These are phyloP conservation scores for Cytospora mali DNA, from an alignment of 2,329 filamentous ascomycete genomes.

Conservation along the genomic window DNA sequence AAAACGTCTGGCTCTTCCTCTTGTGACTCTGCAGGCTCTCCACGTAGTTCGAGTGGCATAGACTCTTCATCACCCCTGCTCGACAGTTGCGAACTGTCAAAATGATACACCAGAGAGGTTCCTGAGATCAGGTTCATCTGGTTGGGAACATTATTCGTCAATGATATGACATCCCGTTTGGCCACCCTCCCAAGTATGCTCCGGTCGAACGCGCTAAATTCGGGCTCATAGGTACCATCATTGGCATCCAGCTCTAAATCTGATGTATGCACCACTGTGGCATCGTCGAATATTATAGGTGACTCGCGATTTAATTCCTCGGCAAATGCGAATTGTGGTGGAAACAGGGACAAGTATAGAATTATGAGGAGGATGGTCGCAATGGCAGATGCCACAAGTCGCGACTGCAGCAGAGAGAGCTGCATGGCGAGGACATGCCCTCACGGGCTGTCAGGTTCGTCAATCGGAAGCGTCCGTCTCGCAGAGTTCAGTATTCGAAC, in stretches of 20 bases:
- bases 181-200: conserved; percentile 64
- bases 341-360: conserved; percentile 63
- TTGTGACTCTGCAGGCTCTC: conserved; percentile 15
- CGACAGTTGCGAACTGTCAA: conserved; percentile 59
- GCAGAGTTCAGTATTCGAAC: conserved; percentile 3
- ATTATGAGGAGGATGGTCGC: conserved; percentile 62
- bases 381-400: conserved; percentile 67
- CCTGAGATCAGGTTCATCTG: conserved; percentile 65
- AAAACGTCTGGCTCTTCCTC: conserved; percentile 27
- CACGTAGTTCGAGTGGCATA: conserved; percentile 23
- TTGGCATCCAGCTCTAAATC: conserved; percentile 33
- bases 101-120: conserved; percentile 64
- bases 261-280: conserved; percentile 24
- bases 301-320: conserved; percentile 47
- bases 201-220: conserved; percentile 63
- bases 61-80: conserved; percentile 38
- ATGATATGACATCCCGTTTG: conserved; percentile 45
- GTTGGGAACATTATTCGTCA: conserved; percentile 66
- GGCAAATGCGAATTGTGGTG: conserved; percentile 64
- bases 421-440: conserved; percentile 55
- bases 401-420: conserved; percentile 71
- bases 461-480: conserved; percentile 4
- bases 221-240: conserved; percentile 54
- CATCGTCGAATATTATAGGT: conserved; percentile 33
- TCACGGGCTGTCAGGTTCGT: conserved; percentile 36